phyloP scores from a whole-genome alignment of 2,329 filamentous ascomycete species.

The Microcyclosporella mali region DNA sequence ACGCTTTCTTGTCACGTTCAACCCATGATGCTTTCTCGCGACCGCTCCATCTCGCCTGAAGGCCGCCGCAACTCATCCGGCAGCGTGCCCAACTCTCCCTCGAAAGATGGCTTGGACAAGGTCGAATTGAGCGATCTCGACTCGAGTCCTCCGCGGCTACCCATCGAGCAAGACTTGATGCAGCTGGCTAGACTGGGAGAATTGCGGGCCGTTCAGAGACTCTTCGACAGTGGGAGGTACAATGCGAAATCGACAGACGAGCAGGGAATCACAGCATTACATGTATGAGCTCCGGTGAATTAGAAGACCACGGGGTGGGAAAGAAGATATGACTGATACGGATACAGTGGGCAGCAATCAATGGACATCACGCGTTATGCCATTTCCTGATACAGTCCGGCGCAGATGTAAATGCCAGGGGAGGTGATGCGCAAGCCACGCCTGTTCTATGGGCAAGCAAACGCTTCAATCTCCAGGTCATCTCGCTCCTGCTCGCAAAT shows the following conservation, averaged over 20 bases:
- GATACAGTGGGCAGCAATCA: slow-evolving; percentile 90
- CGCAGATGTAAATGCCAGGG: slow-evolving; percentile 89
- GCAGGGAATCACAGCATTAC: slow-evolving; percentile 90
- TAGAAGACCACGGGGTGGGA: slow-evolving; percentile 3
- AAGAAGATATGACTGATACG: slow-evolving; percentile 17
- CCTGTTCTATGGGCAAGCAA: slow-evolving; percentile 96
- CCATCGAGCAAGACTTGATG: slow-evolving; percentile 80
- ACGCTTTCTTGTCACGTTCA: no score
- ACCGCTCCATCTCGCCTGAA: neutral
- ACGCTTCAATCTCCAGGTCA: slow-evolving; percentile 91
- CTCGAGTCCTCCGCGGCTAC: slow-evolving; percentile 34
- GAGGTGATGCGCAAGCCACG: slow-evolving; percentile 90
- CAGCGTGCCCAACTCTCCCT: slow-evolving; percentile 19
- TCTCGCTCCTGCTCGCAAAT: slow-evolving; percentile 82
- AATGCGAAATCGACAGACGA: slow-evolving; percentile 80
- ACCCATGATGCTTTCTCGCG: neutral
- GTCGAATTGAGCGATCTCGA: slow-evolving; percentile 33
- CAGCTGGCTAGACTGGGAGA: slow-evolving; percentile 87
- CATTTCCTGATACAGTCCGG: slow-evolving; percentile 83
- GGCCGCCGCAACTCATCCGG: slow-evolving; percentile 8
- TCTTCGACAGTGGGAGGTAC: slow-evolving; percentile 77
- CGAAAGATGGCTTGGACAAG: slow-evolving; percentile 31
- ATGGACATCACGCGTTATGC: slow-evolving; percentile 96
- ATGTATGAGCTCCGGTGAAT: slow-evolving; percentile 52
- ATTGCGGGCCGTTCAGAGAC: slow-evolving; percentile 75